Percentiles rank a stretch among this genome's conserved stretches.
These are phyloP conservation scores for Diaporthe sp. DNA, from an alignment of 2,329 filamentous ascomycete genomes.

Conservation along the genomic window DNA sequence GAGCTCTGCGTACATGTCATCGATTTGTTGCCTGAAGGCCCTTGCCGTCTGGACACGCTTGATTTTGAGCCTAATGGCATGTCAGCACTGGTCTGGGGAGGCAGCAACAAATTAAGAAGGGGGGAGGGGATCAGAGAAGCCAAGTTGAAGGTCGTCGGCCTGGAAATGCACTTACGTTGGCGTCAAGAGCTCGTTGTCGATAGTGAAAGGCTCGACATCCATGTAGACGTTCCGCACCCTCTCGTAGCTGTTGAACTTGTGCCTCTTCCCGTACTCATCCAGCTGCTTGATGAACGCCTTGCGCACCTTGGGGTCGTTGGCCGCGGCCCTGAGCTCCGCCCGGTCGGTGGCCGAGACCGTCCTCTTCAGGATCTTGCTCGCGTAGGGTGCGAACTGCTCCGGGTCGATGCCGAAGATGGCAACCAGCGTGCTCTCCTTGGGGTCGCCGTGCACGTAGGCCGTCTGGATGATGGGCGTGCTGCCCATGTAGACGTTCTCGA, in stretches of 20 bases:
- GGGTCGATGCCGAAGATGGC: slow-evolving; percentile 90
- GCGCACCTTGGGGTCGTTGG: slow-evolving; percentile 75
- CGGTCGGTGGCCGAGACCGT: slow-evolving; percentile 72
- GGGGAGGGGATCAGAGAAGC: background rate
- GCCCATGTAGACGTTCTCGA: slow-evolving; percentile 93
- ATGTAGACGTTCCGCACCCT: slow-evolving; percentile 79
- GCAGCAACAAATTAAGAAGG: background rate
- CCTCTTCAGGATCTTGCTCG: slow-evolving; percentile 79
- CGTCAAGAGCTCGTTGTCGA: slow-evolving; percentile 91
- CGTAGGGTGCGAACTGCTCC: slow-evolving; percentile 83
- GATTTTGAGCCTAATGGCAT: slow-evolving; percentile 61
- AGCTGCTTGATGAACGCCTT: slow-evolving; percentile 82
- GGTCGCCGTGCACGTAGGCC: slow-evolving; percentile 92
- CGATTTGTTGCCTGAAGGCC: slow-evolving; percentile 63
- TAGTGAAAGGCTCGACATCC: slow-evolving; percentile 88
- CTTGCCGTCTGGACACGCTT: slow-evolving; percentile 67
- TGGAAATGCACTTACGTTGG: slow-evolving; percentile 77
- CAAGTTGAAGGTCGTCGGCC: background rate
- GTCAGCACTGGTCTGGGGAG: slow-evolving; percentile 27
- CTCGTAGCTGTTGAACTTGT: slow-evolving; percentile 95
- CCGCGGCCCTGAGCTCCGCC: slow-evolving; percentile 73
- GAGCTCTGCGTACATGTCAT: slow-evolving; percentile 67
- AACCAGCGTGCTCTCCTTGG: slow-evolving; percentile 82
- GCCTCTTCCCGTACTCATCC: slow-evolving; percentile 80
- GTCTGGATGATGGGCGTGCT: slow-evolving; percentile 81